Conservation (phyloP, 768 basidiomycete genomes). For the Tricholomella constricta region DNA sequence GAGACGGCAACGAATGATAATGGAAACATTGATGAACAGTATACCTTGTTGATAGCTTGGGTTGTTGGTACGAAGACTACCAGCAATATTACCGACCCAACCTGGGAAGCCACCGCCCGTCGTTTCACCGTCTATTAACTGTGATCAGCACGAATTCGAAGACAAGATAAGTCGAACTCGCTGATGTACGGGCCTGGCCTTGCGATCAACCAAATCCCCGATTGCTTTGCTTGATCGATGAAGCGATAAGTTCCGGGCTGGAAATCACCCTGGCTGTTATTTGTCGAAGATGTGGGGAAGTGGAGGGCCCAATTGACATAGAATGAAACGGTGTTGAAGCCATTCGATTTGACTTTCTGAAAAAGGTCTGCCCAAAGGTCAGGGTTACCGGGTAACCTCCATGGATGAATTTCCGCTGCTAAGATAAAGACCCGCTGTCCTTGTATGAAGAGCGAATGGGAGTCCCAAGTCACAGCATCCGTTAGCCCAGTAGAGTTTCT, state of each 20-base stretch:
- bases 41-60: constrained; percentile 46
- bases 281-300: constrained; percentile 49
- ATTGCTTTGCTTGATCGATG: constrained; percentile 51
- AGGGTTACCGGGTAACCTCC: constrained; percentile 53
- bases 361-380: constrained; percentile 60
- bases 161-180: constrained; percentile 19
- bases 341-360: constrained; percentile 62
- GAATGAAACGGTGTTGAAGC: constrained; percentile 63
- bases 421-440: constrained; percentile 60
- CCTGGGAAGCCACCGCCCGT: constrained; percentile 61
- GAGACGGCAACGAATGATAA: too few species aligned
- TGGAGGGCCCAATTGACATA: constrained; percentile 62
- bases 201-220: constrained; percentile 59
- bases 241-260: constrained; percentile 51
- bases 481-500: constrained; percentile 48
- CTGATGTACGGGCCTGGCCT: constrained; percentile 58
- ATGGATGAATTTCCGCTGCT: constrained; percentile 65
- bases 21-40: neutral
- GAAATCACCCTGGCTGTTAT: constrained; percentile 48
- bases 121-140: constrained; percentile 45
- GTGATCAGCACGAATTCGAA: neutral
- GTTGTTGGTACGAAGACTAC: constrained; percentile 51
- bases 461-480: constrained; percentile 58
- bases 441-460: constrained; percentile 56
- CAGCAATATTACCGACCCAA: constrained; percentile 58